phyloP scores from a whole-genome alignment of 495 filamentous ascomycete genomes.

The Penicillium manginii region DNA sequence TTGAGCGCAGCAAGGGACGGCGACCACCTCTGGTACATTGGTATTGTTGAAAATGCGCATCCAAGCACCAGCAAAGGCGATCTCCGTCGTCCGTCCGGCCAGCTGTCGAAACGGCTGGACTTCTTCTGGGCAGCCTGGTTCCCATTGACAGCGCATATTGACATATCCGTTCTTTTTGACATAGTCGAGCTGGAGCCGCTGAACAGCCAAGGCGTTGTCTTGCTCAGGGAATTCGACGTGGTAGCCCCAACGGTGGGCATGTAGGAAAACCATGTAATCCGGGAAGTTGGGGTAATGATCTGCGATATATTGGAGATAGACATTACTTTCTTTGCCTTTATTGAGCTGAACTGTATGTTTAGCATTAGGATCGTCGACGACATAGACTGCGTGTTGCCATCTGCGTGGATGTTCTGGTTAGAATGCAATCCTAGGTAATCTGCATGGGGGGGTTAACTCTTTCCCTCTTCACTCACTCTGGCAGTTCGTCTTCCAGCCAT shows the following conservation, averaged over 20 bases:
- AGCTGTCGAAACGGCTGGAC: slow-evolving; percentile 40
- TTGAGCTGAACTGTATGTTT: slow-evolving; percentile 40
- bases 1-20: slow-evolving; percentile 67
- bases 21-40: slow-evolving; percentile 50
- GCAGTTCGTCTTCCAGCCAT: slow-evolving; percentile 44
- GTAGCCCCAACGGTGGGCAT: slow-evolving; percentile 47
- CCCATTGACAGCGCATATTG: slow-evolving; percentile 52
- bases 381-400: slow-evolving; percentile 59
- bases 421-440: background rate
- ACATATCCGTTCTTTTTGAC: slow-evolving; percentile 50
- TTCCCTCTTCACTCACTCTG: slow-evolving; percentile 35
- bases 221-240: slow-evolving; percentile 50
- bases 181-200: slow-evolving; percentile 42
- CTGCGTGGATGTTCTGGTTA: slow-evolving; percentile 22
- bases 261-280: slow-evolving; percentile 53
- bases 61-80: slow-evolving; percentile 41
- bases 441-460: too few relatives aligned
- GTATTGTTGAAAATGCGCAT: slow-evolving; percentile 49
- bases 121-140: slow-evolving; percentile 50
- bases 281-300: slow-evolving; percentile 54
- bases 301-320: slow-evolving; percentile 56
- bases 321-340: slow-evolving; percentile 53
- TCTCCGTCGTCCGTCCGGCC: slow-evolving; percentile 25
- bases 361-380: slow-evolving; percentile 59
- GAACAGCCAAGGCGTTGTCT: slow-evolving; percentile 44